Evolutionary conservation across 352 stramenopile species (phyloP).

Genomic region (Globisporangium heterothallicum): DNA sequence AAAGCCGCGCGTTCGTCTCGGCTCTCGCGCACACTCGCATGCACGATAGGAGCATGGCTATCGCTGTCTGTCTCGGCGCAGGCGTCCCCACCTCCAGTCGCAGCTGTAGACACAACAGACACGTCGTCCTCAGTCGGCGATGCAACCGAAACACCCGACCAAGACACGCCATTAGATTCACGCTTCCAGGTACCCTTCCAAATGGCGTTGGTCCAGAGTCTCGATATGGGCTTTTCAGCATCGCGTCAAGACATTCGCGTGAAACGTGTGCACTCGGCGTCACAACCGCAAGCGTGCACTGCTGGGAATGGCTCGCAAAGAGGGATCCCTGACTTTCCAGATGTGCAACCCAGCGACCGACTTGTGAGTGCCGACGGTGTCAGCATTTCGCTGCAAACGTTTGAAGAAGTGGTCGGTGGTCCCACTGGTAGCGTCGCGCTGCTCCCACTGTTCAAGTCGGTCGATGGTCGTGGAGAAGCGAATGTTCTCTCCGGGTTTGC

Average conservation of each 20-base stretch:
- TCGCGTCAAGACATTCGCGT: slow-evolving; percentile 1
- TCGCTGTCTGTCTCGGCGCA: neutral
- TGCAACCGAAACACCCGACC: neutral
- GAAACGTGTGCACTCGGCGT: slow-evolving; percentile 3
- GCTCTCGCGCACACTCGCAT: too few relatives aligned
- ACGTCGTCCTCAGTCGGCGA: too few relatives aligned
- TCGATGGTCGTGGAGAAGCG: neutral
- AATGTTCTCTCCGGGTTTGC: slow-evolving; percentile 58
- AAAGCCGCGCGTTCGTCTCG: too few relatives aligned
- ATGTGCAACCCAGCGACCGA: slow-evolving; percentile 30
- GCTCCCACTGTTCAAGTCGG: slow-evolving; percentile 42
- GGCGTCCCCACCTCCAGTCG: neutral
- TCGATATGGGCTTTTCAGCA: slow-evolving; percentile 1
- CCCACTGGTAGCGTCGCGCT: slow-evolving; percentile 33
- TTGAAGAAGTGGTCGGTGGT: slow-evolving; percentile 39
- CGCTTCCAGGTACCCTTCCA: slow-evolving; percentile 11
- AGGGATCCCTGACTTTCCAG: neutral
- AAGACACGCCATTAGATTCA: neutral
- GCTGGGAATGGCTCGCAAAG: neutral
- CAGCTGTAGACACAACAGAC: neutral
- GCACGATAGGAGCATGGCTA: neutral
- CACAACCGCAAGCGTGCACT: neutral
- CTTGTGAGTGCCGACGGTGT: slow-evolving; percentile 45
- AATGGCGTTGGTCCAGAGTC: neutral
- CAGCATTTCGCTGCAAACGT: slow-evolving; percentile 30